A percentile compares a stretch with the other conserved stretches of the same genome.
phyloP scores from a whole-genome alignment of 192 early-diverging fungal genomes.

The Chytriomyces hyalinus region DNA sequence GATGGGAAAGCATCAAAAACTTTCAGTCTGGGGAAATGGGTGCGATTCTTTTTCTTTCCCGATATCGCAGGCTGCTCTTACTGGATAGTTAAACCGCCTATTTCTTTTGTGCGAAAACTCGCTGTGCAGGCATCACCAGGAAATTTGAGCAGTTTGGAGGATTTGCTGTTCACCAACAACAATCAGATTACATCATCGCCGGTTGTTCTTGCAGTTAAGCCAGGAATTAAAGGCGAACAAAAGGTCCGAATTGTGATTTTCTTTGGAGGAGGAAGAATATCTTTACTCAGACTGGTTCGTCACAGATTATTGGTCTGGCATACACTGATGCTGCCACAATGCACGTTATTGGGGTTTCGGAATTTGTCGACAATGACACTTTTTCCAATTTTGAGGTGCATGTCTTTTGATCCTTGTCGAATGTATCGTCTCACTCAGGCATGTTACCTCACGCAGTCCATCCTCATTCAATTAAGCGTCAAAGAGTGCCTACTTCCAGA shows the following conservation, averaged over 20 bases:
- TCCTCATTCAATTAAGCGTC: constrained; percentile 90
- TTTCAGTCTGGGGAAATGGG: constrained; percentile 35
- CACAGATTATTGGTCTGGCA: constrained; percentile 77
- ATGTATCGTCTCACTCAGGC: background rate
- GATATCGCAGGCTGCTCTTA: background rate
- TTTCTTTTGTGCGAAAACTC: background rate
- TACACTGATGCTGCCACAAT: constrained; percentile 84
- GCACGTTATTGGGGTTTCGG: constrained; percentile 76
- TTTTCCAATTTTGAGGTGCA: constrained; percentile 90
- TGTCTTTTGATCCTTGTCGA: constrained; percentile 13
- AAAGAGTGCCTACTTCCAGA: constrained; percentile 85
- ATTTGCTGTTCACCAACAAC: constrained; percentile 78
- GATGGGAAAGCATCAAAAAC: constrained; percentile 27
- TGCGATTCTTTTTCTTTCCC: background rate
- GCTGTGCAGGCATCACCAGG: constrained; percentile 88
- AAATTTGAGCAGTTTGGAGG: constrained; percentile 90
- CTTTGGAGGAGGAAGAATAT: background rate
- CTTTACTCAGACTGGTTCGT: background rate
- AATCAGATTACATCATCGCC: constrained; percentile 75
- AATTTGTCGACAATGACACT: constrained; percentile 93
- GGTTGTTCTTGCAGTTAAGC: constrained; percentile 79
- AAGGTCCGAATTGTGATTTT: constrained; percentile 49
- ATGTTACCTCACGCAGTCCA: constrained; percentile 54
- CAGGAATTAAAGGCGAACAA: constrained; percentile 63
- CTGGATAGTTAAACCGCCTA: background rate